Conservation (phyloP, 805 yeast species). For the Schizosaccharomyces osmophilus region DNA sequence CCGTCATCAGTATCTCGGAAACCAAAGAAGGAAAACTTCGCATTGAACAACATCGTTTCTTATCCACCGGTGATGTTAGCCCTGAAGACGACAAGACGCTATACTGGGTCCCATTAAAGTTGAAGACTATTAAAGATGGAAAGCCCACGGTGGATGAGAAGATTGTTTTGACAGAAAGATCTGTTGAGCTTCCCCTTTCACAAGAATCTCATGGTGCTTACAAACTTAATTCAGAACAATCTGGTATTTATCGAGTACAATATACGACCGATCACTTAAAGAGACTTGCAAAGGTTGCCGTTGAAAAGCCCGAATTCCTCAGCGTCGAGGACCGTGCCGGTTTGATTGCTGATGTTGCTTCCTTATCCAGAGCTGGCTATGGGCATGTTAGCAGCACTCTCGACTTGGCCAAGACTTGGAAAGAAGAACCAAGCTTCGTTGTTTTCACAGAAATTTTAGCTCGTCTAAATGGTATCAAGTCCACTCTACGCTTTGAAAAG, state of each 20-base stretch:
- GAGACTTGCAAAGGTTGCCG: slow-evolving; percentile 29
- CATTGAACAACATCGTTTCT: slow-evolving; percentile 34
- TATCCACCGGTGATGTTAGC: slow-evolving; percentile 35
- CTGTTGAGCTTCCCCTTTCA: slow-evolving; percentile 17
- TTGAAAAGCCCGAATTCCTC: slow-evolving; percentile 19
- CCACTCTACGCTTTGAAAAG: slow-evolving; percentile 27
- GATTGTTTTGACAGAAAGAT: slow-evolving; percentile 28
- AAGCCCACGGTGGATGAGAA: slow-evolving; percentile 24
- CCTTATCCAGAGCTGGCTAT: slow-evolving; percentile 30
- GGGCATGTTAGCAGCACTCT: slow-evolving; percentile 23
- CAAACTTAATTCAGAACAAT: slow-evolving; percentile 36
- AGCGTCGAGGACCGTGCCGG: slow-evolving; percentile 40
- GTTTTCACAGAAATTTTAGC: slow-evolving; percentile 29
- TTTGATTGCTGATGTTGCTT: slow-evolving; percentile 34
- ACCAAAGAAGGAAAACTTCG: slow-evolving; percentile 16
- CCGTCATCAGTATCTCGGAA: slow-evolving; percentile 30
- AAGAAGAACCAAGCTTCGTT: slow-evolving; percentile 16
- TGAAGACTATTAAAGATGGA: slow-evolving; percentile 27
- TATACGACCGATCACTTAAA: slow-evolving; percentile 28
- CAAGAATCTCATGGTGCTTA: slow-evolving; percentile 16
- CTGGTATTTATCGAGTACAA: slow-evolving; percentile 36
- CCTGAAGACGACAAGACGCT: slow-evolving; percentile 30
- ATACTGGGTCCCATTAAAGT: slow-evolving; percentile 32
- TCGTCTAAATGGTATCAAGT: slow-evolving; percentile 19
- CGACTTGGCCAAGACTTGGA: slow-evolving; percentile 29